Evolutionary conservation across 2,329 filamentous ascomycete species (phyloP).

Genomic region (Epichloe bromicola): DNA sequence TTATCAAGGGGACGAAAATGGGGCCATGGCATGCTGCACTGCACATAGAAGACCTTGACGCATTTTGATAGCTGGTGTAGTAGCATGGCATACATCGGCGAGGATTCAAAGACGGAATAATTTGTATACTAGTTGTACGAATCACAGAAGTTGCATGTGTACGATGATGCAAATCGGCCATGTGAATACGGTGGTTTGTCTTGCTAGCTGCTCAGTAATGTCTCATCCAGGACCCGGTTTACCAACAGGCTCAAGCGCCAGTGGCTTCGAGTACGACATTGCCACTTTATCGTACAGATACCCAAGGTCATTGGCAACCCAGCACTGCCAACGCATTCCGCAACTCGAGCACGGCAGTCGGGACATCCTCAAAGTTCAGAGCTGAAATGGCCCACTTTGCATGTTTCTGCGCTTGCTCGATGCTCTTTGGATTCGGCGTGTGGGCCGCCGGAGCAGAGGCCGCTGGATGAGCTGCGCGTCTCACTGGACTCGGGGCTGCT

Average conservation of each 20-base stretch:
- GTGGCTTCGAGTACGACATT: too few relatives aligned
- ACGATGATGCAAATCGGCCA: background rate
- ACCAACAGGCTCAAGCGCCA: too few relatives aligned
- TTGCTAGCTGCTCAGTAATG: background rate
- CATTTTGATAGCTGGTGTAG: constrained; percentile 1
- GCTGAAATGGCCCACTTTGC: constrained; percentile 95
- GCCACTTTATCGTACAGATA: too few relatives aligned
- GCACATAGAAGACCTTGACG: constrained; percentile 1
- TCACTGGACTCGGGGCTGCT: constrained; percentile 6
- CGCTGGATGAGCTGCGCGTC: constrained; percentile 3
- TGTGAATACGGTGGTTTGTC: background rate
- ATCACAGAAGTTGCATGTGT: background rate
- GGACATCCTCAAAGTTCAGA: constrained; percentile 88
- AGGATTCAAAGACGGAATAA: background rate
- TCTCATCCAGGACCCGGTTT: too few relatives aligned
- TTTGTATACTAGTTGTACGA: constrained; percentile 6
- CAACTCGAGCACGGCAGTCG: constrained; percentile 78
- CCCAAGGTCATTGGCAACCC: constrained; percentile 35
- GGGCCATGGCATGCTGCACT: background rate
- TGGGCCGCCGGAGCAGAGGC: constrained; percentile 3
- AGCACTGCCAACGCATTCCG: constrained; percentile 58
- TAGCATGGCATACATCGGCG: background rate
- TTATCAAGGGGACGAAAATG: background rate
- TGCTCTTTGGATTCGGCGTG: constrained; percentile 36
- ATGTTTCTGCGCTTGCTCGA: constrained; percentile 81